These are phyloP conservation scores for Colletotrichum sp. DNA, from an alignment of 2,329 filamentous ascomycete genomes.

Conservation along the genomic window DNA sequence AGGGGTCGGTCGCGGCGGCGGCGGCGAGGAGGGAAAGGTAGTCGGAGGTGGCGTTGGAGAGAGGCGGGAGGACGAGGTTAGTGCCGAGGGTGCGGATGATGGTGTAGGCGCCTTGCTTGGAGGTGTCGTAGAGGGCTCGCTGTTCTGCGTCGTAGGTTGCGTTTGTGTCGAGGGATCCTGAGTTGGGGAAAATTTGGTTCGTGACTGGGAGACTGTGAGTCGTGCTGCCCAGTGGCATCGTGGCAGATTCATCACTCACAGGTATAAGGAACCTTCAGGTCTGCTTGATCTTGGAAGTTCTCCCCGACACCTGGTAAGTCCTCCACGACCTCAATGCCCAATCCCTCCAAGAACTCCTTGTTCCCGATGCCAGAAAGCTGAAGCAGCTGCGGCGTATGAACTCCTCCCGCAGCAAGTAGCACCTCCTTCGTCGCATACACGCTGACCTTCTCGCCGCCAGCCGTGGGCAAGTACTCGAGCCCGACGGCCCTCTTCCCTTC, in stretches of 20 bases:
- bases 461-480: constrained; percentile 54
- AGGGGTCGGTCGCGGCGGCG: constrained; percentile 32
- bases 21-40: constrained; percentile 28
- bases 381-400: constrained; percentile 48
- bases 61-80: constrained; percentile 35
- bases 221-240: fast-evolving
- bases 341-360: constrained; percentile 34
- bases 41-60: constrained; percentile 35
- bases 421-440: constrained; percentile 37
- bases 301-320: constrained; percentile 55
- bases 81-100: constrained; percentile 30
- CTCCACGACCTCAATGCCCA: constrained; percentile 44
- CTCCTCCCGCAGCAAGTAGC: constrained; percentile 43
- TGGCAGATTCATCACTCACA: neutral
- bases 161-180: constrained; percentile 33
- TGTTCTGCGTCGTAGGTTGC: constrained; percentile 36
- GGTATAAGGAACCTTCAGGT: constrained; percentile 27
- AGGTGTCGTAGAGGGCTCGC: constrained; percentile 33
- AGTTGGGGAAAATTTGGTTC: constrained; percentile 31
- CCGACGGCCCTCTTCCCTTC: constrained; percentile 58
- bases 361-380: constrained; percentile 55
- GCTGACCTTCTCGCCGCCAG: neutral
- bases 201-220: neutral
- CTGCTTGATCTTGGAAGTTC: constrained; percentile 48
- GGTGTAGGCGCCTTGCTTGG: constrained; percentile 33